phyloP scores from a whole-genome alignment of 106 monocot species.

The Apostasia shenzhenica region DNA sequence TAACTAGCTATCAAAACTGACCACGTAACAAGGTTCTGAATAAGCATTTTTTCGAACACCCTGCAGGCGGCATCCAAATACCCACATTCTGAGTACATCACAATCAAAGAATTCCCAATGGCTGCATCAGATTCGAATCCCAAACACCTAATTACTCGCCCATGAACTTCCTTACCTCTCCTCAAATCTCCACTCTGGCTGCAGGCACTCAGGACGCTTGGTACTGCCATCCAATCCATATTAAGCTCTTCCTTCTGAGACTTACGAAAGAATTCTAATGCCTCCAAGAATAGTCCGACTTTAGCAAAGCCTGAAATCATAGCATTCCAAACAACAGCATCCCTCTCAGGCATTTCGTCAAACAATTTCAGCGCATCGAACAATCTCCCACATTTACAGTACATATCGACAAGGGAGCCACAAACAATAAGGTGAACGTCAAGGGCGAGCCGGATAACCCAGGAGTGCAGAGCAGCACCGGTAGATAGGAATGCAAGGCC shows the following conservation, averaged over 20 bases:
- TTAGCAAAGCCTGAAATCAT: conserved; percentile 45
- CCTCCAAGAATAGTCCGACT: conserved; percentile 12
- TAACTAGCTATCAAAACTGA: conserved; percentile 50
- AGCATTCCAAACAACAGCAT: conserved; percentile 49
- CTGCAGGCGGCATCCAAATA: conserved; percentile 19
- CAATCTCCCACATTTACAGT: conserved; percentile 38
- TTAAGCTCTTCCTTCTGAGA: conserved; percentile 15
- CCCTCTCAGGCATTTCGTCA: conserved; percentile 28
- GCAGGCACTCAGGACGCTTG: conserved; percentile 52
- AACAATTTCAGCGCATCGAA: conserved; percentile 38
- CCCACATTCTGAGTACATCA: conserved; percentile 71
- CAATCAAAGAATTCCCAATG: conserved; percentile 47
- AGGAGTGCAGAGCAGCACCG: conserved; percentile 35
- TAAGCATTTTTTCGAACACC: conserved; percentile 35
- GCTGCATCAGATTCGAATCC: conserved; percentile 20
- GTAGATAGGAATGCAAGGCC: neutral
- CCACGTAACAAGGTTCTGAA: conserved; percentile 38
- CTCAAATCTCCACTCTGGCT: conserved; percentile 37
- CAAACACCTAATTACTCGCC: conserved; percentile 24
- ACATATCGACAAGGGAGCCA: conserved; percentile 55
- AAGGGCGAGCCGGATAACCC: conserved; percentile 27
- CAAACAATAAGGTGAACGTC: conserved; percentile 29
- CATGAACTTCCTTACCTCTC: conserved; percentile 59
- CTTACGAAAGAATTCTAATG: conserved; percentile 20
- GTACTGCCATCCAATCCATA: conserved; percentile 34